Evolutionary conservation across 2,329 filamentous ascomycete species (phyloP), one percentile per base, ranked within the genome.

Genomic region (Fusarium pseudoanthophilum): DNA sequence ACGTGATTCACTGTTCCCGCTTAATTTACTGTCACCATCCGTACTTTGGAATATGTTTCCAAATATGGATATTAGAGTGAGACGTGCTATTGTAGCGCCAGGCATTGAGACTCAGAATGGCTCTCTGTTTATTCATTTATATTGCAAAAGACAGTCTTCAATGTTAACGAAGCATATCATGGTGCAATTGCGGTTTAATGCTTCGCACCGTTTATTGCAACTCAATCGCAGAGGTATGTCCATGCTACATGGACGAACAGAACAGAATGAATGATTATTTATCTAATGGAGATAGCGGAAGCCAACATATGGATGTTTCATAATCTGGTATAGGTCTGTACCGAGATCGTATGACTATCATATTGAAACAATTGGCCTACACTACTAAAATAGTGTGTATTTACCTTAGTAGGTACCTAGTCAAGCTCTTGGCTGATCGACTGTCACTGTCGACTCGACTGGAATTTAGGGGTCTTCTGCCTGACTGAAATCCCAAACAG

Each of bases 1-100:
- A 79, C 77, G 77, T 79, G 77, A 76, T 60, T 74, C 64, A 74
- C 30, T 39, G 32, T 28, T 26, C 18, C 18, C 32, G 20, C 46
- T 18, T 32, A 13, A 24, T 32, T 24, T 51, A 24, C 46, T 49
- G 20, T 24, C 18, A 45, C 42, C 11, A 45, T 37, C 24, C 16
- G 8, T 21, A 28, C 26, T 24, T 13, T 26, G n/a, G 15, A 26
- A n/a, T 30, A 49, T 49, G 15, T 18, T 32, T n/a, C 30, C 46
- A n/a, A n/a, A n/a, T 49, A 10, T 20, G 36, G 18, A 37, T n/a
- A 49, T 18, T 15, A 28, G 45, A 28, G 18, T 46, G 18, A 34
- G 21, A 34, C 15, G 30, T 51, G 48, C n/a, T 18, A 32, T 32
- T 32, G 11, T 28, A 40, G 24, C n/a, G 26, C 28, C n/a, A 30